Percentiles rank a stretch among this genome's conserved stretches.
phyloP scores from a whole-genome alignment of 2,329 filamentous ascomycete species.

The Neofusicoccum kwambonambiense region DNA sequence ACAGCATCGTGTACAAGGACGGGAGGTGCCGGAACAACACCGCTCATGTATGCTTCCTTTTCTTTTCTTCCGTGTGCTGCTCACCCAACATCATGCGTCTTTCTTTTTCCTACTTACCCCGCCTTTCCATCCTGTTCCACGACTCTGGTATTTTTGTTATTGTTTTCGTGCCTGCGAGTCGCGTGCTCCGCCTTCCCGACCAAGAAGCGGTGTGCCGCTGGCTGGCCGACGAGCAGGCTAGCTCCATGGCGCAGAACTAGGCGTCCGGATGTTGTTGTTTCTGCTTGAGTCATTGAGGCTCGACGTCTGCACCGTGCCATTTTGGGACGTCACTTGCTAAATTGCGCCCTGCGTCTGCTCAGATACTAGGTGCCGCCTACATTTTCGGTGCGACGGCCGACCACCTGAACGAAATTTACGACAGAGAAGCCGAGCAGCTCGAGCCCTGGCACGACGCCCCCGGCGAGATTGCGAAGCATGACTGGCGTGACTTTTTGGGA shows the following conservation, averaged over 20 bases:
- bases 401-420: constrained; percentile 79
- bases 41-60: constrained; percentile 59
- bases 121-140: not conserved
- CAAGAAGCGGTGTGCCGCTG: not conserved
- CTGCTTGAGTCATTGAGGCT: not conserved
- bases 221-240: not conserved
- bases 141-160: not conserved
- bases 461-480: constrained; percentile 74
- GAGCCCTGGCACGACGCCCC: constrained; percentile 84
- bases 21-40: constrained; percentile 78
- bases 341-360: constrained; percentile 14
- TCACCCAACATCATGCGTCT: constrained; percentile 5
- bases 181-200: not conserved
- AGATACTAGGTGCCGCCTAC: constrained; percentile 80
- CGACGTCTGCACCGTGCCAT: not conserved
- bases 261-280: not conserved
- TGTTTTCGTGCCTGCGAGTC: not conserved
- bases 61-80: not conserved
- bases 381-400: constrained; percentile 72
- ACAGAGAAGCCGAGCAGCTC: constrained; percentile 67
- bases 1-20: constrained; percentile 77
- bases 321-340: constrained; percentile 19
- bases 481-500: constrained; percentile 85
- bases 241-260: not conserved
- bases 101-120: not conserved